Percentiles rank a stretch among this genome's conserved stretches.
Evolutionary conservation across 805 yeast species (phyloP).

Genomic region (Wilhelminamyces savonicus): DNA sequence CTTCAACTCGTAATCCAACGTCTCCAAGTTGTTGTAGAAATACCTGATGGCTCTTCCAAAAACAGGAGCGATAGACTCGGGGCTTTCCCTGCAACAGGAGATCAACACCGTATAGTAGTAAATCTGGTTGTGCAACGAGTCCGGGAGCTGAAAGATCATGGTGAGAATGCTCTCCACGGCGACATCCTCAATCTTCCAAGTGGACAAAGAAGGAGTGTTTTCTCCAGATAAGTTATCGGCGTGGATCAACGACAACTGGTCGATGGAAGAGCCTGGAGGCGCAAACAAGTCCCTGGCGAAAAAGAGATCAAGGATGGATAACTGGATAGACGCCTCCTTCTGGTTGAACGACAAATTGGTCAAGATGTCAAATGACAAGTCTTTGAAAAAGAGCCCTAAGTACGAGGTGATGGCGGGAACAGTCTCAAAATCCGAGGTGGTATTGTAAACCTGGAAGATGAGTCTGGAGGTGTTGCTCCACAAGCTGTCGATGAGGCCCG

Average conservation of each 20-base stretch:
- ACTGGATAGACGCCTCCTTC: constrained; percentile 77
- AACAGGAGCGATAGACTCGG: constrained; percentile 80
- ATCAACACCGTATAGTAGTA: constrained; percentile 82
- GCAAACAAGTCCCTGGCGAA: constrained; percentile 51
- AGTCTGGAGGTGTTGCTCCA: constrained; percentile 59
- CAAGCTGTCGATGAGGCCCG: constrained; percentile 46
- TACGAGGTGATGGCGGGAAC: constrained; percentile 34
- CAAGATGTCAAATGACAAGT: constrained; percentile 67
- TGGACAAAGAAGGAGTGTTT: constrained; percentile 44
- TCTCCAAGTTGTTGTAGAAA: constrained; percentile 61
- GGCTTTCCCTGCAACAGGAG: constrained; percentile 76
- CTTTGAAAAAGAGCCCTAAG: constrained; percentile 57
- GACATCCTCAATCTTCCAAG: constrained; percentile 89
- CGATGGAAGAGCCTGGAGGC: constrained; percentile 70
- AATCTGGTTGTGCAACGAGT: constrained; percentile 56
- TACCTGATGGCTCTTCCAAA: constrained; percentile 84
- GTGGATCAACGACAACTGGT: constrained; percentile 45
- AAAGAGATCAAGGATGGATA: constrained; percentile 65
- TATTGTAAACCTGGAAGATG: constrained; percentile 53
- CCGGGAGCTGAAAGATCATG: constrained; percentile 70
- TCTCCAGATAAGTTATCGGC: constrained; percentile 36
- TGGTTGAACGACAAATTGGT: constrained; percentile 85
- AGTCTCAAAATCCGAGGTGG: constrained; percentile 55
- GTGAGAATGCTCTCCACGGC: constrained; percentile 78
- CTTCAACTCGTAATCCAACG: constrained; percentile 67